Base-by-base conservation (phyloP, 305 asterid genomes). In the Fraxinus dipetala region DNA sequence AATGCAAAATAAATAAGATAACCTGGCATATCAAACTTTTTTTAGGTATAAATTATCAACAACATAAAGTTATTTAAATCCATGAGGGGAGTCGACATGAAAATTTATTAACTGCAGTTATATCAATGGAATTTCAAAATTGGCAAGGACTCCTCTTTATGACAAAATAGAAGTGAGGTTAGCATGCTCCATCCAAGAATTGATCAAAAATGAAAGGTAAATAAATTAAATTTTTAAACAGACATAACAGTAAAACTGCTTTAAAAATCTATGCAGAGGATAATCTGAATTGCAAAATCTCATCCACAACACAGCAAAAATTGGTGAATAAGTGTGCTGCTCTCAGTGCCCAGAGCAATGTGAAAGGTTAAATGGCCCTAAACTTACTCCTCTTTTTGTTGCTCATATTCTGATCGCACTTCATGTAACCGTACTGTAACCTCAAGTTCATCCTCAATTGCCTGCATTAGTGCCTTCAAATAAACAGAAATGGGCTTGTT, bases 361-460 rank as follows among this genome's bases (percentile, higher is more conserved):
- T 6, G 24, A 70, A 70, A 70, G 35, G 31, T 70, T 16, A 31
- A 70, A 81, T n/a, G n/a, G 34, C 73, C 16, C 3, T 10, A 77
- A 65, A 90, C 91, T 88, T 91, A 96, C 99, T 93, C 98, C 88
- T 92, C 91, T 86, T 89, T 89, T 89, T 96, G 99, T 14, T 97
- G 98, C 87, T 92, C 97, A 89, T 93, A 93, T 85, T 91, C 97
- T 14, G 91, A 88, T 59, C 98, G 97, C 85, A 94, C 98, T 88
- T 94, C 99, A 85, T 96, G 99, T 77, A 94, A 97, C 22, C 97
- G 91, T 26, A 92, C 96, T 13, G 93, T 94, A 77, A 96, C 97
- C 89, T 96, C 99, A 87, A 96, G 97, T 85, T 96, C 99, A 85
- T 94, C 98, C 87, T 96, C 98, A 61, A 96, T 93, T 36, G 92